Evolutionary conservation across 352 stramenopile genomes (phyloP), one percentile per base, ranked within the genome.

Genomic region (Saprolegnia parasitica): DNA sequence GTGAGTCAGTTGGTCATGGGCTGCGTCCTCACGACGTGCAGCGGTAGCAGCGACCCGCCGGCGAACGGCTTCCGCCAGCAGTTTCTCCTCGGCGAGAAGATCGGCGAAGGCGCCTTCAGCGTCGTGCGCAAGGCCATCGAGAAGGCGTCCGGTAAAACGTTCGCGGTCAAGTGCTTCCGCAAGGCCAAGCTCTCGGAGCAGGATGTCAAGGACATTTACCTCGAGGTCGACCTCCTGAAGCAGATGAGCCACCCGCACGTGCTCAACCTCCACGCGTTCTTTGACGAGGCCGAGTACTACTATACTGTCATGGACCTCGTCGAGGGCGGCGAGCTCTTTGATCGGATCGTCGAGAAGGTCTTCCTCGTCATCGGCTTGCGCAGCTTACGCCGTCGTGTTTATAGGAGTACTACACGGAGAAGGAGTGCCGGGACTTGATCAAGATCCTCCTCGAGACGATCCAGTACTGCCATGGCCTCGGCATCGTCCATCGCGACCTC

Each of bases 231-330:
- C 67, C 73, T 96, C 67, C 78, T 13, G 4, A 13, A 84, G 68
- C 83, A 95, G 77, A 73, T 61, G 50, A n/a, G 93, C 65, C 90
- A 97, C 71, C 77, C 84, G 13, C 88, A 97, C 73, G 96, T 97
- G 68, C 92, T 97, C 78, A 84, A 77, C 52, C 78, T 97, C n/a
- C 74, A 91, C 42, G 93, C 96, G 63, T 96, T 98, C 75, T 98
- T 94, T 58, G 77, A 90, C 40, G 90, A 97, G 49, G 77, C 77
- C 5, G 88, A 96, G 37, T 89, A 91, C 74, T 95, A 94, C 70
- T 96, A 96, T 74, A 73, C 96, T 20, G 87, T 96, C 16, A 96
- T 84, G 9, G 89, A 96, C 72, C 90, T 94, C 54, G 78, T 95
- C 4, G 76, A 83, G 32, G 89, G 89, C 40, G 89, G 89, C 13